A percentile compares a stretch with the other conserved stretches of the same genome.
These are phyloP conservation scores for Cucurbita pepo DNA, from an alignment of 306 rosid species.

Conservation along the genomic window DNA sequence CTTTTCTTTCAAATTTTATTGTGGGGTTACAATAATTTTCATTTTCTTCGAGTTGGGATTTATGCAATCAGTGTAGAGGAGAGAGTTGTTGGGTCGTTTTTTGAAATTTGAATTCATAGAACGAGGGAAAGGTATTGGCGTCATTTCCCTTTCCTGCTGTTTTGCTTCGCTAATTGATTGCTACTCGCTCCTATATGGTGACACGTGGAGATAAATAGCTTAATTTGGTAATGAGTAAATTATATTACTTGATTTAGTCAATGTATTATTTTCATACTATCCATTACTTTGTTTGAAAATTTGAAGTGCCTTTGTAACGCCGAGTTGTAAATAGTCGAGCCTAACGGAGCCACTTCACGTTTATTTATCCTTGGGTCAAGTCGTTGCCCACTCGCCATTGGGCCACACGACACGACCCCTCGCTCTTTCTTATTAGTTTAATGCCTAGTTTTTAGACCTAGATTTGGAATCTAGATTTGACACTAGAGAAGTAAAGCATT, in stretches of 20 bases:
- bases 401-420: too few species aligned
- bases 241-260: background rate
- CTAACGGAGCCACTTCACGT: too few species aligned
- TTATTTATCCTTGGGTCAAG: too few species aligned
- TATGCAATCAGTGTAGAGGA: background rate
- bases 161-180: background rate
- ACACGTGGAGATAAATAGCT: background rate
- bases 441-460: too few species aligned
- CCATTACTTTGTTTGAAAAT: background rate
- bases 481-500: too few species aligned
- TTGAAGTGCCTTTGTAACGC: background rate
- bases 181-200: background rate
- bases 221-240: background rate
- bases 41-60: background rate
- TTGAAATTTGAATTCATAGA: slow-evolving; percentile 49
- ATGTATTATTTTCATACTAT: background rate
- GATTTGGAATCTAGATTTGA: too few species aligned
- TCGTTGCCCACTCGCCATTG: too few species aligned
- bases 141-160: slow-evolving; percentile 1
- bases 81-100: slow-evolving; percentile 42
- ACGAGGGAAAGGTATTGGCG: slow-evolving; percentile 55
- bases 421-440: too few species aligned
- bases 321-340: too few species aligned
- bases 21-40: slow-evolving; percentile 4
- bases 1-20: slow-evolving; percentile 7